Conservation (phyloP, 2,329 filamentous ascomycete species). For the Diplodia scrobiculata region DNA sequence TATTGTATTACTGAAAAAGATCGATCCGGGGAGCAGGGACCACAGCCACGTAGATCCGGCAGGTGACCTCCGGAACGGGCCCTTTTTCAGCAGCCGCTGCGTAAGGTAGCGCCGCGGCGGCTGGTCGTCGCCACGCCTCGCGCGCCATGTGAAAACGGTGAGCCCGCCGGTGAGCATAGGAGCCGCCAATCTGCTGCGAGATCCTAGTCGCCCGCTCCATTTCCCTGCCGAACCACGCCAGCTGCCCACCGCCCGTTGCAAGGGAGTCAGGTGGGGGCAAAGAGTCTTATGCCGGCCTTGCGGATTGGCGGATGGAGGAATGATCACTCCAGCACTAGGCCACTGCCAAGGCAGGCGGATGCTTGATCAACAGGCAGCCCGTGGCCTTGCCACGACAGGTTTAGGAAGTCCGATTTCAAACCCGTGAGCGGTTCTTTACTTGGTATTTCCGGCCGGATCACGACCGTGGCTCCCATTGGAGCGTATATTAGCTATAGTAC, state of each 20-base stretch:
- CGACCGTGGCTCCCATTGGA: constrained; percentile 16
- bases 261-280: constrained; percentile 18
- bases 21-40: constrained; percentile 20
- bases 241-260: constrained; percentile 21
- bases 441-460: constrained; percentile 17
- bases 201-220: constrained; percentile 1
- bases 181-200: constrained; percentile 11
- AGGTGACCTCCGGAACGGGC: constrained; percentile 23
- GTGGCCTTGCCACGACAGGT: constrained; percentile 14
- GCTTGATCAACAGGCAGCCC: constrained; percentile 23
- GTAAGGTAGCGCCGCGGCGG: not conserved
- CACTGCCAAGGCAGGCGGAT: constrained; percentile 5
- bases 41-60: constrained; percentile 22
- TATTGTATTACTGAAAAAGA: constrained; percentile 10
- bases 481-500: constrained; percentile 25
- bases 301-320: constrained; percentile 23
- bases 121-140: constrained; percentile 11
- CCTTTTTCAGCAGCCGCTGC: constrained; percentile 4
- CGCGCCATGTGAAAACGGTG: constrained; percentile 13
- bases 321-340: constrained; percentile 26
- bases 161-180: constrained; percentile 11
- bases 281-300: constrained; percentile 19
- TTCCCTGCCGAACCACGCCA: constrained; percentile 11
- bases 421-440: not conserved
- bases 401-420: not conserved